Evolutionary conservation across 768 basidiomycete species (phyloP), one percentile per base, ranked within the genome.

Genomic region (Dioszegia aurantiaca): DNA sequence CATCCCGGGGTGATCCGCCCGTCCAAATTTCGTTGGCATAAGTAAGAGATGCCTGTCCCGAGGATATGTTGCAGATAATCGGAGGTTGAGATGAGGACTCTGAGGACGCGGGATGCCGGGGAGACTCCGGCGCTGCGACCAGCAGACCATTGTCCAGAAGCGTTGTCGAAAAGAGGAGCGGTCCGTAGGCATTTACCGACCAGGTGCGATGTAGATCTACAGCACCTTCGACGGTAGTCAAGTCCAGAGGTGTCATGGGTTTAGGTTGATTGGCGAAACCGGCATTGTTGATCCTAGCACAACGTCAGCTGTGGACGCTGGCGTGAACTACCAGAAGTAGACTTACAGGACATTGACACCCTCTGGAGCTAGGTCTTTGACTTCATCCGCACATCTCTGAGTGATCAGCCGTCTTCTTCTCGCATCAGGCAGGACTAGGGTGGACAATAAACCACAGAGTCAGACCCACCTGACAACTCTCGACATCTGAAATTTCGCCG

Each of bases 241-340:
- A 28, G 24, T 48, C 41, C 2, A 59, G 36, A 1, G 41, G 41
- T 17, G 55, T 43, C 41, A 42, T 30, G 8, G 41, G 59, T 19
- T 56, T 52, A 2, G 54, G 59, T 39, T 61, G 59, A 26, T 41
- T 43, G 1, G 59, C 59, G n/a, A 56, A 52, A 10, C 58, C 58
- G 9, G 58, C 58, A 37, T 59, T 59, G 36, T 59, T 61, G 46
- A 55, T 56, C 9, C 46, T 61, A 17, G 16, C n/a, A n/a, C n/a
- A 11, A 19, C 19, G 23, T 55, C 46, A 56, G 41, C 48, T 24
- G 14, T 4, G 5, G 36, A 30, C 9, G 21, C 11, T 21, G 37
- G 8, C 6, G 19, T 14, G 21, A n/a, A 4, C n/a, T 21, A 6
- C 23, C 19, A 40, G 24, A 5, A 44, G 23, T 37, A 33, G n/a